phyloP scores from a whole-genome alignment of 1,139 yeast genomes.

The Tardiomyces blankii region DNA sequence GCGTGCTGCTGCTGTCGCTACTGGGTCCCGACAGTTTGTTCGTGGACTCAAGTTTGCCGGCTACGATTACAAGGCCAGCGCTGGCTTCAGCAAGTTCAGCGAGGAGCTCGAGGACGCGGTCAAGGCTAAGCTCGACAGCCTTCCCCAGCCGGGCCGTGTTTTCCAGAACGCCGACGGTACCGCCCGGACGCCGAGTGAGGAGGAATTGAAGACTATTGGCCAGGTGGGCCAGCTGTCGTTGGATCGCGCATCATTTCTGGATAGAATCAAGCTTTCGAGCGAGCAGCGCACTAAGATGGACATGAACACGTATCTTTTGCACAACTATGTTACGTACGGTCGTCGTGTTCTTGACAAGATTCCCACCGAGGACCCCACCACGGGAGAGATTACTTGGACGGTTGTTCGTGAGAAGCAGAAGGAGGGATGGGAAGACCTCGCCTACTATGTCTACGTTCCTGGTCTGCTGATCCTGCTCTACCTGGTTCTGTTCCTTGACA shows the following conservation, averaged over 20 bases:
- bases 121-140: conserved; percentile 17
- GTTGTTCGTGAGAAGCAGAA: conserved; percentile 63
- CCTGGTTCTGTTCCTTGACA: conserved; percentile 37
- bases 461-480: conserved; percentile 39
- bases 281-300: conserved; percentile 49
- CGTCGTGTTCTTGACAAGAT: conserved; percentile 70
- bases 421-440: conserved; percentile 77
- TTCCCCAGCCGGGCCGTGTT: conserved; percentile 28
- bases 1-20: background rate
- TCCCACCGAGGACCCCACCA: conserved; percentile 68
- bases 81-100: conserved; percentile 12
- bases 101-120: conserved; percentile 19
- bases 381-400: conserved; percentile 76
- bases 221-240: conserved; percentile 54
- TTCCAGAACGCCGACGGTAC: conserved; percentile 74
- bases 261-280: conserved; percentile 43
- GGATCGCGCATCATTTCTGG: conserved; percentile 51
- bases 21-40: conserved; percentile 1
- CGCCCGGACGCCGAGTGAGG: conserved; percentile 58
- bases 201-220: conserved; percentile 65
- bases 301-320: conserved; percentile 55
- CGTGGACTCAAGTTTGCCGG: conserved; percentile 15
- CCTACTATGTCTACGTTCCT: conserved; percentile 65
- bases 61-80: conserved; percentile 11
- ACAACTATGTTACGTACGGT: conserved; percentile 44